These are phyloP conservation scores for Vigna radiata DNA, from an alignment of 306 rosid genomes.

Conservation along the genomic window DNA sequence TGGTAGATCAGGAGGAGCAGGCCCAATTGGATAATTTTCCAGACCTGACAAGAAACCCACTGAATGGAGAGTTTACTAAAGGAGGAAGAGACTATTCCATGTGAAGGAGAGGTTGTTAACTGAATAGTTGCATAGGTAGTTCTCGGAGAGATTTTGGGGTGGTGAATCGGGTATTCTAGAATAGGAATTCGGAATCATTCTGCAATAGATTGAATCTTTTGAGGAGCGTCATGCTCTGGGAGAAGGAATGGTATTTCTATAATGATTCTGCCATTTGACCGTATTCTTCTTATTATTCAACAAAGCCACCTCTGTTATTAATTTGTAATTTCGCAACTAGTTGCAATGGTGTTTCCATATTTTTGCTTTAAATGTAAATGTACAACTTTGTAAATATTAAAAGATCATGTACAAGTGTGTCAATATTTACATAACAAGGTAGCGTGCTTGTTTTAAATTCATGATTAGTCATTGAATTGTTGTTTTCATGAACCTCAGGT, in stretches of 20 bases:
- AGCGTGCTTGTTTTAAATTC: slow-evolving; percentile 38
- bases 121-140: background rate
- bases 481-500: slow-evolving; percentile 62
- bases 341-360: background rate
- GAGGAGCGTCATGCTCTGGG: background rate
- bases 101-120: background rate
- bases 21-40: background rate
- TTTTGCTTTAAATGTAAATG: slow-evolving; percentile 29
- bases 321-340: background rate
- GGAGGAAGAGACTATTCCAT: background rate
- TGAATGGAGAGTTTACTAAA: background rate
- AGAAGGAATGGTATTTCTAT: background rate
- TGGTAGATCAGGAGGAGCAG: background rate
- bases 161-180: background rate
- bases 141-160: background rate
- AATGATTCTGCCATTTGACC: background rate
- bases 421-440: slow-evolving; percentile 16
- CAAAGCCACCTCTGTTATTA: background rate
- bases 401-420: slow-evolving; percentile 23
- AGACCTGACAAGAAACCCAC: background rate
- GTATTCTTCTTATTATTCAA: background rate
- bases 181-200: background rate
- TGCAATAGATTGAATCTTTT: background rate
- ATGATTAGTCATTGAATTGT: slow-evolving; percentile 13
- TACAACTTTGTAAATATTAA: slow-evolving; percentile 4